phyloP scores from a whole-genome alignment of 2,329 filamentous ascomycete species.

The Paecilomyces sp. region DNA sequence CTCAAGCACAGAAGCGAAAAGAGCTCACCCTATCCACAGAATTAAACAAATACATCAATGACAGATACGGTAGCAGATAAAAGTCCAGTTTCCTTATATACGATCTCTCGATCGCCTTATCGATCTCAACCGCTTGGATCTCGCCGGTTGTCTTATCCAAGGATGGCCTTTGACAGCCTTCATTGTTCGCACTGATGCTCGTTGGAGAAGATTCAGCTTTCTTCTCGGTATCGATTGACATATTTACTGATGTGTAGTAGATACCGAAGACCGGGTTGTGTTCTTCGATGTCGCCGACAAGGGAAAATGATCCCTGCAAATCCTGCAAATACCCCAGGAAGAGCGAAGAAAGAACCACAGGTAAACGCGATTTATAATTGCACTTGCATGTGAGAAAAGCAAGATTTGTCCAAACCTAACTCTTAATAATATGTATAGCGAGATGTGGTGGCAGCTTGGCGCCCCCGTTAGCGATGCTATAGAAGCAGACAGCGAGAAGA shows the following conservation, averaged over 20 bases:
- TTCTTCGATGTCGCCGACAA: background rate
- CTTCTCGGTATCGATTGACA: background rate
- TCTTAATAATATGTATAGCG: background rate
- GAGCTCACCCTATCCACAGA: background rate
- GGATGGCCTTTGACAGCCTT: background rate
- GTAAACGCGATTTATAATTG: background rate
- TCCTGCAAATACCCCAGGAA: background rate
- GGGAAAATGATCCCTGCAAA: background rate
- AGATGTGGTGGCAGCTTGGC: background rate
- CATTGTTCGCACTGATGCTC: background rate
- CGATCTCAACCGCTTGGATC: background rate
- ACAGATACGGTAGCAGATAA: background rate
- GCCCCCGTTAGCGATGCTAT: background rate
- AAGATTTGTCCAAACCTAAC: background rate
- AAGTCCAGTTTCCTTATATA: background rate
- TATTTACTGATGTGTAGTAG: background rate
- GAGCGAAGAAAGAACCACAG: background rate
- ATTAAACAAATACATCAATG: constrained; percentile 1
- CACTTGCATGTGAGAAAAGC: background rate
- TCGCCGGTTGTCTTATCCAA: background rate
- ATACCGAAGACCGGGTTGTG: background rate
- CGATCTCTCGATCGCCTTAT: background rate
- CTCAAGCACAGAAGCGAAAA: background rate
- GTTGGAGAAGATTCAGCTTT: background rate
- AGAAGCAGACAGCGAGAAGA: background rate